These are phyloP conservation scores for Vitrella brassicaformis DNA, from an alignment of 73 alveolate species.

Conservation along the genomic window DNA sequence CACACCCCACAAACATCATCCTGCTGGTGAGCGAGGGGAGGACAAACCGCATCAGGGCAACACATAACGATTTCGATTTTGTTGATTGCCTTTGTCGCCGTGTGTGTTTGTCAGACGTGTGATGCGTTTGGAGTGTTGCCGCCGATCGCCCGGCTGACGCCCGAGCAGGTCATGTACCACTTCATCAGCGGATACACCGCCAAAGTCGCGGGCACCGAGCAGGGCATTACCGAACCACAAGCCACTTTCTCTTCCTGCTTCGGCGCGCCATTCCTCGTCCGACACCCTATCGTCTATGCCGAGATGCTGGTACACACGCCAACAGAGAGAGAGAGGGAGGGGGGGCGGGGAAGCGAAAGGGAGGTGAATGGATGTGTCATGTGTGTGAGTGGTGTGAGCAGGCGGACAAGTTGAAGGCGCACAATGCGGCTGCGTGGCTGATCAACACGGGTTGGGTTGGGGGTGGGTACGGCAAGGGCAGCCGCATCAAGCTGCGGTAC, in stretches of 20 bases:
- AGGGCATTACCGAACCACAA: conserved; percentile 76
- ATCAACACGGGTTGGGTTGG: conserved; percentile 95
- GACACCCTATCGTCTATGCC: conserved; percentile 82
- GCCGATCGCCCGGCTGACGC: conserved; percentile 81
- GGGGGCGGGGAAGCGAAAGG: neutral
- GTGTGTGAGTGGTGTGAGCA: neutral
- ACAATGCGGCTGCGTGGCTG: conserved; percentile 74
- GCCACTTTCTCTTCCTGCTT: conserved; percentile 94
- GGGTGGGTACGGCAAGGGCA: conserved; percentile 82
- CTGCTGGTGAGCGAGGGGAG: conserved; percentile 12
- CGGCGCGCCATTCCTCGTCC: conserved; percentile 87
- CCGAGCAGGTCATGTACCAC: conserved; percentile 81
- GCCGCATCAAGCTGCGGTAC: conserved; percentile 66
- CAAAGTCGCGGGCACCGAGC: conserved; percentile 81
- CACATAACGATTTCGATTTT: no score
- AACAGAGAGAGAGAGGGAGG: conserved; percentile 45
- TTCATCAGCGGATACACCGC: conserved; percentile 90
- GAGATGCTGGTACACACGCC: conserved; percentile 76
- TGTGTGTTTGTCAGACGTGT: conserved; percentile 53
- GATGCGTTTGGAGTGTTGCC: conserved; percentile 93
- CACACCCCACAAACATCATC: conserved; percentile 84
- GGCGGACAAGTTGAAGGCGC: conserved; percentile 51
- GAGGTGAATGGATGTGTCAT: neutral
- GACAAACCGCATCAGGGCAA: neutral
- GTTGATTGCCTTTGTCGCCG: neutral